Evolutionary conservation across 306 rosid genomes (phyloP), one percentile per base, ranked within the genome.

Genomic region (Dryas alaskensis): DNA sequence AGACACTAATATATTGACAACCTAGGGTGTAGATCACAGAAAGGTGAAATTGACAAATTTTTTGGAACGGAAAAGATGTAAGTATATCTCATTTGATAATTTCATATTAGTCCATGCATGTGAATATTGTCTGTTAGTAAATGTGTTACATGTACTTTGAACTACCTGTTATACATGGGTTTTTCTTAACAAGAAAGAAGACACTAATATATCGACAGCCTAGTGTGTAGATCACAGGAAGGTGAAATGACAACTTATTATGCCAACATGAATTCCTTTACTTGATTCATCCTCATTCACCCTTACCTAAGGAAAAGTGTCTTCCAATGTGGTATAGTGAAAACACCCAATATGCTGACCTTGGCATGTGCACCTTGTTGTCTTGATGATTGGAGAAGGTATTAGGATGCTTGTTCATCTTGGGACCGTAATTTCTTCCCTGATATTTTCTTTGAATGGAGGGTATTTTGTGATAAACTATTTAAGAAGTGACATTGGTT

Each of bases 51-150:
- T 81, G 96, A 90, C 78, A 87, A 89, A 48, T 87, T 93, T 70
- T 91, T 87, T 84, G 97, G 91, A 62, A 87, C 93, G 3, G 78
- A 89, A 77, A 97, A 93, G 80, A 93, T 87, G 98, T 86, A 85
- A 86, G 96, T 84, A 42, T 80, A 62, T 83, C 51, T 63, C 8
- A 42, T 63, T 78, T 70, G 64, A 27, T 43, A 22, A 19, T 78
- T 52, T 53, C 31, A 9, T 66, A 50, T 66, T 16, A 10, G 45
- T 40, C 19, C 53, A 39, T 17, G 42, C 12, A 37, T 57, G 13
- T 67, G 49, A 39, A 55, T 8, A 44, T 45, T 10, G 17, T 58
- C 52, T n/a, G 52, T 45, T 53, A 58, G 68, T 69, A 48, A 42
- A 11, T 67, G 17, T 60, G 51, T 54, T 61, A 73, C 68, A 17